These are phyloP conservation scores for Lactarius tabidus DNA, from an alignment of 768 basidiomycete genomes.

Conservation along the genomic window DNA sequence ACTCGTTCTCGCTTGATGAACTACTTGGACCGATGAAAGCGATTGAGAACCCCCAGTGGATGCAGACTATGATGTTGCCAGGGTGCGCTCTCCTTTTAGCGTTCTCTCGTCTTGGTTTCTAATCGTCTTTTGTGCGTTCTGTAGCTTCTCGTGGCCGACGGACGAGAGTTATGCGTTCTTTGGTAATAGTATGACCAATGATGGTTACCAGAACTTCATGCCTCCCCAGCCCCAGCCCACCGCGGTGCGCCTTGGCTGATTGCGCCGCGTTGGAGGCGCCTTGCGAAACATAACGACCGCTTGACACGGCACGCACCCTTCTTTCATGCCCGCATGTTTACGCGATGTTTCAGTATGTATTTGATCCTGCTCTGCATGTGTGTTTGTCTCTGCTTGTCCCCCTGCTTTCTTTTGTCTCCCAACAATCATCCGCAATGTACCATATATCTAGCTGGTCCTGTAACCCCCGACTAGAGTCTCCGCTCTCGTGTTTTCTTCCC, in stretches of 20 bases:
- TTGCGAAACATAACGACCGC: not conserved
- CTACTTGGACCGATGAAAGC: slow-evolving; percentile 70
- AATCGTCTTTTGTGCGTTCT: not conserved
- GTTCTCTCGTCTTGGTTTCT: not conserved
- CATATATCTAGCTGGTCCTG: not conserved
- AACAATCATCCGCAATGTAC: not conserved
- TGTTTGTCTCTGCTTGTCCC: not conserved
- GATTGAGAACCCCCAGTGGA: slow-evolving; percentile 67
- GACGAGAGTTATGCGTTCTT: not conserved
- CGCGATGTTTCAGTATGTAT: too few species aligned
- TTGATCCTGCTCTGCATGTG: not conserved
- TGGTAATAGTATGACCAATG: not conserved
- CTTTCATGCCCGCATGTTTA: not conserved
- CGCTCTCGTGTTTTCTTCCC: not conserved
- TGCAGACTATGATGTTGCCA: slow-evolving; percentile 83
- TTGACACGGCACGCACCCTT: not conserved
- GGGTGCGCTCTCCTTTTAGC: slow-evolving; percentile 41
- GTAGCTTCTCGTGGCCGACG: slow-evolving; percentile 22
- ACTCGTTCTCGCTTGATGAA: slow-evolving; percentile 34
- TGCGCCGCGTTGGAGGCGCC: not conserved
- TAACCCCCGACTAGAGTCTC: not conserved
- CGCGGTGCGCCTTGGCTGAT: slow-evolving; percentile 1
- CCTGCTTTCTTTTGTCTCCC: not conserved
- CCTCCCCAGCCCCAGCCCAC: slow-evolving; percentile 1
- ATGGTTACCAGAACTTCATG: not conserved